Percentiles rank a stretch among this genome's conserved stretches.
These are phyloP conservation scores for Aspergillus uvarum DNA, from an alignment of 2,329 filamentous ascomycete genomes.

Conservation along the genomic window DNA sequence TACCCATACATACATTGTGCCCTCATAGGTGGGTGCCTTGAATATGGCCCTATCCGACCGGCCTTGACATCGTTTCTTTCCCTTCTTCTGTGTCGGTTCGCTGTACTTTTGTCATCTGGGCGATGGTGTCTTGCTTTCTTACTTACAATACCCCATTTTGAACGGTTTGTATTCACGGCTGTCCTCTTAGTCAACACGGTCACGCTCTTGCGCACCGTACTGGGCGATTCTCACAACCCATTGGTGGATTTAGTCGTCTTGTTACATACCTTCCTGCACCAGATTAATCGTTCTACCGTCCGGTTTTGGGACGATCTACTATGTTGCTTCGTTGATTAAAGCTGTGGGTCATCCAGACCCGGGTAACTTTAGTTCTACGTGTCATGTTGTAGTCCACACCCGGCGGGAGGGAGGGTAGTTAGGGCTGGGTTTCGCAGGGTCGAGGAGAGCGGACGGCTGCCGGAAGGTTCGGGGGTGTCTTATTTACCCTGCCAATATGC, in stretches of 20 bases:
- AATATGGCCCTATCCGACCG: background rate
- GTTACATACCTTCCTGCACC: slow-evolving; percentile 6
- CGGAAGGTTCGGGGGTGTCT: background rate
- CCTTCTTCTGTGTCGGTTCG: slow-evolving; percentile 6
- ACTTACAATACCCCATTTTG: slow-evolving; percentile 17
- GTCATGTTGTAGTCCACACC: background rate
- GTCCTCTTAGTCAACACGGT: background rate
- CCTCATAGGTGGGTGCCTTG: background rate
- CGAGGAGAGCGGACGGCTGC: background rate
- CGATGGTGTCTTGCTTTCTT: slow-evolving; percentile 4
- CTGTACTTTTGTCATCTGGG: slow-evolving; percentile 10
- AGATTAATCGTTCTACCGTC: background rate
- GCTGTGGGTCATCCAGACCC: background rate
- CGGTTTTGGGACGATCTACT: background rate
- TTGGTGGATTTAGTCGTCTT: slow-evolving; percentile 7
- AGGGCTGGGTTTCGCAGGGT: background rate
- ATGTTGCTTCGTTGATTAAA: background rate
- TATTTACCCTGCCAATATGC: background rate
- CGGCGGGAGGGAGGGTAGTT: background rate
- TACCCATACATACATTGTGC: slow-evolving; percentile 11
- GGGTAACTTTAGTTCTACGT: background rate
- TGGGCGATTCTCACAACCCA: background rate
- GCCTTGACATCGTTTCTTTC: slow-evolving; percentile 1
- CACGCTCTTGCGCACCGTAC: background rate
- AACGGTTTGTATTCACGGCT: slow-evolving; percentile 13